Evolutionary conservation across 2,329 filamentous ascomycete genomes (phyloP), one percentile per base, ranked within the genome.

Genomic region (Fusarium odoratissimum): DNA sequence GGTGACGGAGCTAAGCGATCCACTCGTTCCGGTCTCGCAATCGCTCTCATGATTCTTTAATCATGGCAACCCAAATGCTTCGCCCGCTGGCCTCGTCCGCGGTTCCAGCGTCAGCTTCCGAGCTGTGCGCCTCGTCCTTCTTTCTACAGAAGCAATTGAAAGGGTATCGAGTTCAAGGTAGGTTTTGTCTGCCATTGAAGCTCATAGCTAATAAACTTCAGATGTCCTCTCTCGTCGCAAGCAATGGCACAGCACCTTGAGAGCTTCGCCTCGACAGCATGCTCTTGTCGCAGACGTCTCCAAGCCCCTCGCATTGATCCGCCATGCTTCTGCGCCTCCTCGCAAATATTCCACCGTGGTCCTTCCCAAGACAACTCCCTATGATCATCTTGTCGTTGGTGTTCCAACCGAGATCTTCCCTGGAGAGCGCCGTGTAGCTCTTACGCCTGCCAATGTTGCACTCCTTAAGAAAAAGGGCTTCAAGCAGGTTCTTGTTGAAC

Each of bases 381-480:
- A 95, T 80, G 84, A 88, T 25, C 85, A 91, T 48, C 87, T 97
- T 62, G 92, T 90, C 8, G 90, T 97, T 52, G 94, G 94, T 64
- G 89, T 96, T 8, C 94, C 94, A 19, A 90, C 88, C 64, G 95
- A 97, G 82, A 92, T 89, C n/a, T 94, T 89, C 76, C 89, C 91
- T 2, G 90, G 91, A 64, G 95, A 97, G 83, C 91, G 92, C 45
- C 92, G 95, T 56, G 94, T 97, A 19, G 93, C 95, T 35, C 87
- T 97, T 62, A 95, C 93, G 0, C 95, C 95, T 3, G 90, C 93
- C 72, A 97, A 97, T 83, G 93, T 95, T 21, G 88, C 91, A 4
- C 84, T 97, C 2, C 84, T 97, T 3, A 89, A 95, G 71, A 97
- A 97, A 81, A 97, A 97, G 81, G 95, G 94, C 38, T 96, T 94